A percentile compares a stretch with the other conserved stretches of the same genome.
Evolutionary conservation across 495 filamentous ascomycete species (phyloP).

Genomic region (Penicillium bialowiezense): DNA sequence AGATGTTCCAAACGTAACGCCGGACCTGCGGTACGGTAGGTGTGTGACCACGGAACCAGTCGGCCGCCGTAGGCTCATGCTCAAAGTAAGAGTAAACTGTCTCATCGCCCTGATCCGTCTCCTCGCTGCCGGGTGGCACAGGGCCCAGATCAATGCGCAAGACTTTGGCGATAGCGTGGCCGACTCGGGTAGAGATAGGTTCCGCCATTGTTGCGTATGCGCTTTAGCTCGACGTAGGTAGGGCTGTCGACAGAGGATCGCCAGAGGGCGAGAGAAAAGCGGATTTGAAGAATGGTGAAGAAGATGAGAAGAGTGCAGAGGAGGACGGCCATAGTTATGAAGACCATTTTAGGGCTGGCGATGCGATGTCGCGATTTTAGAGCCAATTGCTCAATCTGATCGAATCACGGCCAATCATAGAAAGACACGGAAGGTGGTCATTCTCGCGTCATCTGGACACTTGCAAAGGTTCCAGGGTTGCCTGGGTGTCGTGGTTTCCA

Average conservation of each 20-base stretch:
- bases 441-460: background rate
- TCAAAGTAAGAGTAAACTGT: conserved; percentile 40
- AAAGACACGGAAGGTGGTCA: background rate
- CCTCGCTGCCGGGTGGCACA: background rate
- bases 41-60: conserved; percentile 61
- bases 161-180: conserved; percentile 4
- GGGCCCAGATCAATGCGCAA: background rate
- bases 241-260: background rate
- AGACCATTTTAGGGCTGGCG: conserved; percentile 1
- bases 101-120: no score
- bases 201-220: conserved; percentile 1
- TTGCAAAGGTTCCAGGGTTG: no score
- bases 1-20: conserved; percentile 63
- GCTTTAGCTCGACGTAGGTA: background rate
- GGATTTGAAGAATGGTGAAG: conserved; percentile 1
- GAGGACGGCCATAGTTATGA: background rate
- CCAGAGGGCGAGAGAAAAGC: conserved; percentile 2
- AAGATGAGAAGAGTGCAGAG: background rate
- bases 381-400: background rate
- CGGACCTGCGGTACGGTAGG: conserved; percentile 53
- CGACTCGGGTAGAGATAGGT: conserved; percentile 6
- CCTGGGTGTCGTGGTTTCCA: no score
- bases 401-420: background rate
- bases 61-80: conserved; percentile 64
- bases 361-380: conserved; percentile 9